phyloP scores from a whole-genome alignment of 225 moss, liverwort and hornwort species.

The Bryum argenteum region DNA sequence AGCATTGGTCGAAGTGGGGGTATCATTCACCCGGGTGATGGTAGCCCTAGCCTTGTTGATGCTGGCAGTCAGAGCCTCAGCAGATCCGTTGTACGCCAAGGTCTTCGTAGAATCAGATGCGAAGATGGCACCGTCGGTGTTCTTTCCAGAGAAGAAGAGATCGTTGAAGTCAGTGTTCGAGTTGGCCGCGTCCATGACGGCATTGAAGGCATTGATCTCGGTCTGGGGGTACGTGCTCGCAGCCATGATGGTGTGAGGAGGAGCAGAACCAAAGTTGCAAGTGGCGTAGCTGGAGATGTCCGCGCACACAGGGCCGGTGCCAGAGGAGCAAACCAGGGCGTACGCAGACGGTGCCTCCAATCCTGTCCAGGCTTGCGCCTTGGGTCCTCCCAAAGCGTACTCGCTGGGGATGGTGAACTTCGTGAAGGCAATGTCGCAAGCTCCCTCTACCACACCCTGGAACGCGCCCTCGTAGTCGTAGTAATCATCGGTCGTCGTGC shows the following conservation, averaged over 20 bases:
- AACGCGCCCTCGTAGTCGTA: constrained; percentile 59
- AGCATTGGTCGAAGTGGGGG: neutral
- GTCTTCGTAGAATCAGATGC: constrained; percentile 48
- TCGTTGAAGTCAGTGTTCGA: constrained; percentile 32
- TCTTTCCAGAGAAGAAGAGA: constrained; percentile 47
- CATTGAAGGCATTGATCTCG: constrained; percentile 33
- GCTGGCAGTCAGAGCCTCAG: constrained; percentile 32
- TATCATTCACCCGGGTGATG: constrained; percentile 10
- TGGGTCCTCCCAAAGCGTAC: constrained; percentile 39
- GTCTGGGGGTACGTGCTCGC: neutral
- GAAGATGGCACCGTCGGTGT: constrained; percentile 40
- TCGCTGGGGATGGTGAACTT: constrained; percentile 52
- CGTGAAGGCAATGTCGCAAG: constrained; percentile 53
- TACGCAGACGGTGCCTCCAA: constrained; percentile 34
- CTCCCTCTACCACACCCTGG: constrained; percentile 41
- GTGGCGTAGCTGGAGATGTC: constrained; percentile 33
- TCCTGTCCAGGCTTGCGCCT: constrained; percentile 41
- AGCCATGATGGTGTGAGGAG: constrained; percentile 48
- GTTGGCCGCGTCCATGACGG: constrained; percentile 43
- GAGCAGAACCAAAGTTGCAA: constrained; percentile 58
- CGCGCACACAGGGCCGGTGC: constrained; percentile 23
- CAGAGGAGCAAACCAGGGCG: constrained; percentile 36
- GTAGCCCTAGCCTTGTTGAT: constrained; percentile 28
- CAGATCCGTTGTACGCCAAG: constrained; percentile 39
- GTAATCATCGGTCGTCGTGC: constrained; percentile 43